phyloP scores from a whole-genome alignment of 2,329 filamentous ascomycete species.

The Fusarium haematococcum region DNA sequence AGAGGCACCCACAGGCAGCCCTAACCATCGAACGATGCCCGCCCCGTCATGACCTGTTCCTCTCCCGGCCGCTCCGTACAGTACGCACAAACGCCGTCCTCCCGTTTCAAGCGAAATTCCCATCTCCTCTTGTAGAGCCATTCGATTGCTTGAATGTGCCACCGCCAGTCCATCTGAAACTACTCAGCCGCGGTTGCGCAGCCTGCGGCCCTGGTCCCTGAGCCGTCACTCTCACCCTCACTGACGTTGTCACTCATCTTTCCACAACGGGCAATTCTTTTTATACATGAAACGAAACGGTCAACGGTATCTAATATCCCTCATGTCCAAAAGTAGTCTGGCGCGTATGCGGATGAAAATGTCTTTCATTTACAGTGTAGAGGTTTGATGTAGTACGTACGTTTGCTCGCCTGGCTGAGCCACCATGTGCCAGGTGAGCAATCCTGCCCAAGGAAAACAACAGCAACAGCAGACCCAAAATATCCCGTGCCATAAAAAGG shows the following conservation, averaged over 20 bases:
- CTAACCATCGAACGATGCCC: conserved; percentile 37
- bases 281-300: background rate
- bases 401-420: conserved; percentile 4
- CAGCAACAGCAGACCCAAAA: conserved; percentile 8
- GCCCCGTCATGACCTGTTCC: conserved; percentile 32
- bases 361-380: conserved; percentile 18
- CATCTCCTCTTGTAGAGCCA: conserved; percentile 6
- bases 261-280: background rate
- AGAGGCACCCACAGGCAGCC: conserved; percentile 16
- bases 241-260: background rate
- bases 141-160: conserved; percentile 8
- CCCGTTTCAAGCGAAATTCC: conserved; percentile 21
- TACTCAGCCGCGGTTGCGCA: background rate
- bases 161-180: conserved; percentile 6
- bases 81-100: conserved; percentile 20
- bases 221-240: background rate
- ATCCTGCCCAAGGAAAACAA: conserved; percentile 18
- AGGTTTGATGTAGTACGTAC: conserved; percentile 7
- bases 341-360: conserved; percentile 8
- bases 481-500: conserved; percentile 36
- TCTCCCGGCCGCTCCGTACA: conserved; percentile 29
- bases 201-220: background rate
- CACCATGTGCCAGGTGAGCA: conserved; percentile 8
- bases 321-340: background rate
- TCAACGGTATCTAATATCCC: background rate